Percentiles rank a stretch among this genome's conserved stretches.
Evolutionary conservation across 2,329 filamentous ascomycete species (phyloP).

Genomic region (Chaetoscypha palmicola): DNA sequence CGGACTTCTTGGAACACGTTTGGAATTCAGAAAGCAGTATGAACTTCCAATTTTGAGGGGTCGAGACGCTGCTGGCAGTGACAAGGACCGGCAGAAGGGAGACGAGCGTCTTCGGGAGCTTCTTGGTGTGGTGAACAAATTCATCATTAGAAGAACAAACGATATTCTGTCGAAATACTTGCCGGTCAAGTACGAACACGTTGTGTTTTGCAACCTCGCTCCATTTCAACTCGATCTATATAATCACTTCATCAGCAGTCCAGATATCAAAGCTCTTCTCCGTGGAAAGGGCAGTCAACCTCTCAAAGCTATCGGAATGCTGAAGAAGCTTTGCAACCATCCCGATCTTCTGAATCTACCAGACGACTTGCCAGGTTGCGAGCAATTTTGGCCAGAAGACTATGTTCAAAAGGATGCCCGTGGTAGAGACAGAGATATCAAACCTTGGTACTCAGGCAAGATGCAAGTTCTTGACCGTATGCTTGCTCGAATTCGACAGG

Average conservation of each 20-base stretch:
- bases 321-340: conserved; percentile 98
- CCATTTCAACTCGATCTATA: conserved; percentile 91
- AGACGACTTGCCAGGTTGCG: conserved; percentile 79
- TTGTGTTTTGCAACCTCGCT: conserved; percentile 93
- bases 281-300: conserved; percentile 93
- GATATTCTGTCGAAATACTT: conserved; percentile 97
- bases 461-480: conserved; percentile 98
- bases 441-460: conserved; percentile 94
- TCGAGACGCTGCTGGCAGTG: conserved; percentile 82
- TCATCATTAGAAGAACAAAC: conserved; percentile 96
- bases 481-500: conserved; percentile 88
- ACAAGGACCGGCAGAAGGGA: conserved; percentile 73
- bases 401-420: conserved; percentile 82
- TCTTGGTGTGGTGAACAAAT: conserved; percentile 85
- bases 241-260: conserved; percentile 94
- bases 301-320: conserved; percentile 88
- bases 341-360: conserved; percentile 83
- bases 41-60: conserved; percentile 89
- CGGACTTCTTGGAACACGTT: conserved; percentile 76
- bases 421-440: conserved; percentile 85
- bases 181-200: conserved; percentile 97
- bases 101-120: conserved; percentile 78
- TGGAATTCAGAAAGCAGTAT: conserved; percentile 89
- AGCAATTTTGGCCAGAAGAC: conserved; percentile 73
- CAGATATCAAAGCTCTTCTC: conserved; percentile 85